Base-by-base conservation (phyloP, 305 asterid species). In the Fraxinus latifolia region DNA sequence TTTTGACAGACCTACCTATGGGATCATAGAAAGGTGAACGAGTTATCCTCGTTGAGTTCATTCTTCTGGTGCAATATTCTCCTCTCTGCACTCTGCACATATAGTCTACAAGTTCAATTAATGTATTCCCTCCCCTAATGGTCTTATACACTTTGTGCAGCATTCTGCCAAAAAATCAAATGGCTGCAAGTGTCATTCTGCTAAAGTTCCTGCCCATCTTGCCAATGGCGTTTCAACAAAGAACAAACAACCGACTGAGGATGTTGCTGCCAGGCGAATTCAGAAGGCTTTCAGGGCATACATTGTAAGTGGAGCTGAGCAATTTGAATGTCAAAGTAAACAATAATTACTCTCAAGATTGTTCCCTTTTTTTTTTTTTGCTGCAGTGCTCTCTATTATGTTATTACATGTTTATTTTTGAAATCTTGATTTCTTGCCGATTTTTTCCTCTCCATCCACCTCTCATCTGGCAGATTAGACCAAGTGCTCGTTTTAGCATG, bases 211-310 rank as follows among this genome's bases (percentile, higher is more conserved):
- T 36, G 32, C 65, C 70, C 62, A 29, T 84, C 81, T 68, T 15
- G 55, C 82, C 71, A 87, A 83, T 81, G 91, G 89, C 50, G 75
- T 62, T 23, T 71, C 83, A 11, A 84, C 74, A 15, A 89, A 75
- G 85, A 82, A 67, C 42, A 33, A 21, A 23, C 81, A 71, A 77
- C 27, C 21, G 27, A 68, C 17, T 27, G 83, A 81, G 32, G 83
- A 74, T 36, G 67, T 50, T 62, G 91, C 93, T 8, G 93, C 89
- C 42, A 81, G 44, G 0, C 70, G 74, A 33, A 88, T 90, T 60
- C 91, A 87, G 83, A 62, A 86, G 12, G 87, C 89, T 19, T 85
- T 77, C 82, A 82, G 90, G 78, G 85, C 82, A 58, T 77, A 87
- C 76, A 33, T 42, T 85, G 93, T 81, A 82, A 79, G 50, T 12